Evolutionary conservation across 805 yeast species (phyloP).

Genomic region (Komagataella ulmi): DNA sequence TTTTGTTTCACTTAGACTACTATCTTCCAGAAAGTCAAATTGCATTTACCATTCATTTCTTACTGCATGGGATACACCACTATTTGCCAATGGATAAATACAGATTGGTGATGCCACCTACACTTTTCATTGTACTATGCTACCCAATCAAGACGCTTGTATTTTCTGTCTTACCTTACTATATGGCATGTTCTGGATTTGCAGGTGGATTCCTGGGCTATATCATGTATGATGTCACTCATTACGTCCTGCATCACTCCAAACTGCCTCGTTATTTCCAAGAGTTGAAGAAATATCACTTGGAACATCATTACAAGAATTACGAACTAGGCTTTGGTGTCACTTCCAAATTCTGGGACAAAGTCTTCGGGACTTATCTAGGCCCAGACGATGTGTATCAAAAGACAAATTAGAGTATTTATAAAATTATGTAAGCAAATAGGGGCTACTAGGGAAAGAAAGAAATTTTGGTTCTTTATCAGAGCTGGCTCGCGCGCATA

Average conservation of each 20-base stretch:
- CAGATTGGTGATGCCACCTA: constrained; percentile 94
- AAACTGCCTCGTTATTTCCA: constrained; percentile 67
- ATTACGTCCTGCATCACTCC: constrained; percentile 85
- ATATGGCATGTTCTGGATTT: constrained; percentile 82
- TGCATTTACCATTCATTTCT: constrained; percentile 73
- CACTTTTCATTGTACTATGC: constrained; percentile 59
- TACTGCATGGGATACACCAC: constrained; percentile 94
- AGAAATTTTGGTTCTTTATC: neutral
- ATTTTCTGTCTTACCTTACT: constrained; percentile 62
- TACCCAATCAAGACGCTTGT: constrained; percentile 75
- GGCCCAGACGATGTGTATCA: constrained; percentile 30
- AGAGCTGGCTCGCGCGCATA: neutral
- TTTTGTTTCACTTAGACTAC: constrained; percentile 83
- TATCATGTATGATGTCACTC: constrained; percentile 85
- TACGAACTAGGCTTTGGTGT: constrained; percentile 97
- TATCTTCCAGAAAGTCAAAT: constrained; percentile 70
- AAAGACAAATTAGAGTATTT: constrained; percentile 18
- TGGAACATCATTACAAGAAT: constrained; percentile 96
- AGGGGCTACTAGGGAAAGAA: neutral
- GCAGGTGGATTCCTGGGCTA: constrained; percentile 96
- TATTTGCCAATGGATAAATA: constrained; percentile 92
- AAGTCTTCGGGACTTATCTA: constrained; percentile 73
- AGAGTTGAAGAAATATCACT: constrained; percentile 75
- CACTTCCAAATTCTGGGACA: constrained; percentile 89
- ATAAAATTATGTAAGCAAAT: neutral